Evolutionary conservation across 2,329 filamentous ascomycete species (phyloP).

Genomic region (Chrysosporium keratinophilum): DNA sequence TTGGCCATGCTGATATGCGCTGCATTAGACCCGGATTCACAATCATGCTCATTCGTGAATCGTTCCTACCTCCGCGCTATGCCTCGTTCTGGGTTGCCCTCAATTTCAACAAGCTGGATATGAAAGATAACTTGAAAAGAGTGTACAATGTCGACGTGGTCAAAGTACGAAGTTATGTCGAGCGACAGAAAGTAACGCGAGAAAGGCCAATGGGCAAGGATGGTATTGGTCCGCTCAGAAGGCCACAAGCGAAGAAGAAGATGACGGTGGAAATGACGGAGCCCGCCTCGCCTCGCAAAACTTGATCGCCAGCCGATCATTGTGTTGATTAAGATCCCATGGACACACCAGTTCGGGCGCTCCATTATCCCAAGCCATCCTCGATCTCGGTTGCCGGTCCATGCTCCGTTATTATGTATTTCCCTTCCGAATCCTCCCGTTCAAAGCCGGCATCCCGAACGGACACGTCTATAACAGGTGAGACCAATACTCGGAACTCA

Average conservation of each 20-base stretch:
- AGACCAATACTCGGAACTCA: too few species aligned
- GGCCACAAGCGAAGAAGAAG: slow-evolving; percentile 67
- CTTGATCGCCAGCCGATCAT: too few species aligned
- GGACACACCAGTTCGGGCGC: too few species aligned
- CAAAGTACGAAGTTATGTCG: slow-evolving; percentile 68
- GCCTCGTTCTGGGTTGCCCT: slow-evolving; percentile 87
- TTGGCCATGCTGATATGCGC: slow-evolving; percentile 2
- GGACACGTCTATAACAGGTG: too few species aligned
- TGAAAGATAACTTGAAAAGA: slow-evolving; percentile 88
- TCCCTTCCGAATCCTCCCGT: too few species aligned
- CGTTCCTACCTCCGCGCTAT: slow-evolving; percentile 62
- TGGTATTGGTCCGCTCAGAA: slow-evolving; percentile 50
- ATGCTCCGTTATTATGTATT: too few species aligned
- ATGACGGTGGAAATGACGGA: slow-evolving; percentile 87
- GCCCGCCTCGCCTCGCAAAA: too few species aligned
- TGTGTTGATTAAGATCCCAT: too few species aligned
- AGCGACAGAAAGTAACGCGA: slow-evolving; percentile 53
- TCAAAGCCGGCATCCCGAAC: too few species aligned
- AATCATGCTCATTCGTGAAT: slow-evolving; percentile 65
- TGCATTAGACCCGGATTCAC: slow-evolving; percentile 62
- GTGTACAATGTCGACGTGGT: slow-evolving; percentile 66
- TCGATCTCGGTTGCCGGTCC: too few species aligned
- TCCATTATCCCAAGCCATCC: too few species aligned
- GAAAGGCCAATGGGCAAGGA: slow-evolving; percentile 27
- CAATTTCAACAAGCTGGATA: slow-evolving; percentile 88